These are phyloP conservation scores for Linnemannia elongata DNA, from an alignment of 192 early-diverging fungal genomes.

Conservation along the genomic window DNA sequence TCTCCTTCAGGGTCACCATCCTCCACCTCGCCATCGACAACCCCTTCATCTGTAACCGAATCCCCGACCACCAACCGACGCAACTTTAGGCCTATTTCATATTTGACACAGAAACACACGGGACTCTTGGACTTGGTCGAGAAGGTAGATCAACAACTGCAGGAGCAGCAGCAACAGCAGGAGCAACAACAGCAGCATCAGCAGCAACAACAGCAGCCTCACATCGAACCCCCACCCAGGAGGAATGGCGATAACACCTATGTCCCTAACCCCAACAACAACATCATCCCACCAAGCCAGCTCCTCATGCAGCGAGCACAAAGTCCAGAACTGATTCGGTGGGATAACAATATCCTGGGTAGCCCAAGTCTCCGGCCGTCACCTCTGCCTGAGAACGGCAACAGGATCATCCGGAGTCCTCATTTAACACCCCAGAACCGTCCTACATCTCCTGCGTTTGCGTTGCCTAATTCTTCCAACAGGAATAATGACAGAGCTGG, in stretches of 20 bases:
- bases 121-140: neutral
- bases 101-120: constrained; percentile 28
- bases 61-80: constrained; percentile 20
- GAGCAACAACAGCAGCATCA: neutral
- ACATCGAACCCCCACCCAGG: neutral
- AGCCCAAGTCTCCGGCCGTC: constrained; percentile 43
- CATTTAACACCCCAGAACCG: constrained; percentile 2
- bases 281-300: constrained; percentile 42
- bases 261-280: constrained; percentile 46
- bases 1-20: constrained; percentile 30
- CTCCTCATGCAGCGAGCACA: constrained; percentile 33
- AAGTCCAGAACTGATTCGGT: constrained; percentile 25
- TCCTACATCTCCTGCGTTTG: constrained; percentile 30
- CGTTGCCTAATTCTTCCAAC: neutral
- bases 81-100: constrained; percentile 46
- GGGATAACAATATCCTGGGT: constrained; percentile 28
- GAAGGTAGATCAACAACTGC: constrained; percentile 8
- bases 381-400: neutral
- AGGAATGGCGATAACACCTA: constrained; percentile 19
- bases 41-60: constrained; percentile 14
- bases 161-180: constrained; percentile 20
- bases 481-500: neutral
- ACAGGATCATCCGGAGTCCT: constrained; percentile 28
- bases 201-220: neutral
- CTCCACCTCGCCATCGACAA: constrained; percentile 10